Conservation (phyloP, 2,329 filamentous ascomycete genomes). For the Phymatotrichopsis omnivora region DNA sequence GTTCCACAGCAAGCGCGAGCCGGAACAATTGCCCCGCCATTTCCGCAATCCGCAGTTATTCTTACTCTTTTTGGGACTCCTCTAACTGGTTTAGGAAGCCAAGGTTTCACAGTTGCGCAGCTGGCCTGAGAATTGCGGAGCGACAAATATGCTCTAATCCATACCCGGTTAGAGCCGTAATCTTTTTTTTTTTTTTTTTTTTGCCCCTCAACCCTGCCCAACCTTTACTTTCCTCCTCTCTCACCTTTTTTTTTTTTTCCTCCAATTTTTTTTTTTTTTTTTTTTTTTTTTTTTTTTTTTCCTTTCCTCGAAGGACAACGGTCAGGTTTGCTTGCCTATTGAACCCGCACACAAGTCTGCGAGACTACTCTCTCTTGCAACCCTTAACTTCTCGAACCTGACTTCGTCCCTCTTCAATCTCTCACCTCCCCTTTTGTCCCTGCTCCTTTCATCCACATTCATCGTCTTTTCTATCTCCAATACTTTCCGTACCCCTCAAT, state of each 20-base stretch:
- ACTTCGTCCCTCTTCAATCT: conserved; percentile 10
- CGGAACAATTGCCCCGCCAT: too few relatives aligned
- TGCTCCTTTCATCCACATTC: conserved; percentile 9
- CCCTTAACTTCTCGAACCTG: neutral
- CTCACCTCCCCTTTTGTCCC: conserved; percentile 12
- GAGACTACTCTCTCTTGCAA: too few relatives aligned
- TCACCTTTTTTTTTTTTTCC: conserved; percentile 7
- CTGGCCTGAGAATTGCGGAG: neutral
- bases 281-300: conserved; percentile 22
- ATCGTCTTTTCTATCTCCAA: conserved; percentile 15
- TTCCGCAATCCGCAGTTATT: too few relatives aligned
- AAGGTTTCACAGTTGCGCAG: neutral
- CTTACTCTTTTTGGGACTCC: conserved; percentile 22
- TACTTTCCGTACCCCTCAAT: conserved; percentile 14
- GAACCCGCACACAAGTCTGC: too few relatives aligned
- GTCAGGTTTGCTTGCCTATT: conserved; percentile 21
- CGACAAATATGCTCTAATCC: too few relatives aligned
- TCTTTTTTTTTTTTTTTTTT: neutral
- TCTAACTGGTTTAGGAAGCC: conserved; percentile 16
- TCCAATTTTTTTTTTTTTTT: conserved; percentile 7
- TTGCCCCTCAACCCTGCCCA: conserved; percentile 11
- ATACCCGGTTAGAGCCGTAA: conserved; percentile 17
- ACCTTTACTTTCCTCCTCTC: conserved; percentile 9
- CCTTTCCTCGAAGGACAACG: conserved; percentile 16
- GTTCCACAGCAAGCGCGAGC: too few relatives aligned